Conservation (phyloP, 345 rosid genomes). For the sweet orange (Citrus sinensis) region DNA sequence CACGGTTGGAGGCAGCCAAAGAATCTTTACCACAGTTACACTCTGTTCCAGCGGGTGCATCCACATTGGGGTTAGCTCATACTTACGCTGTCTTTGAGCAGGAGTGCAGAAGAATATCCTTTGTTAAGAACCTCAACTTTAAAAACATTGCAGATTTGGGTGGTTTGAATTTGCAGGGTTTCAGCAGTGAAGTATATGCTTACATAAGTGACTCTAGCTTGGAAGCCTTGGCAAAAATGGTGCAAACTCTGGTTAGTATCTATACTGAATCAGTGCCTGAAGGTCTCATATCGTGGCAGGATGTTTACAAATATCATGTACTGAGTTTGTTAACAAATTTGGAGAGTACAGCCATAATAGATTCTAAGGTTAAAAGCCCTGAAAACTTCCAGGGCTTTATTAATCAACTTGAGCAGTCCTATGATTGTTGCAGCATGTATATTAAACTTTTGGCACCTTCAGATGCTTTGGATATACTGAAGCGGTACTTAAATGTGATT, state of each 20-base stretch:
- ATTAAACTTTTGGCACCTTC: constrained; percentile 61
- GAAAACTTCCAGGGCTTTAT: constrained; percentile 65
- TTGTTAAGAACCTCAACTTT: constrained; percentile 72
- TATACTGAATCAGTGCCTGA: constrained; percentile 42
- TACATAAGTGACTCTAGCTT: constrained; percentile 52
- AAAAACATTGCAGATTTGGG: constrained; percentile 66
- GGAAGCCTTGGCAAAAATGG: constrained; percentile 90
- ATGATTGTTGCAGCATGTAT: constrained; percentile 47
- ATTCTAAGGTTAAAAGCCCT: constrained; percentile 44
- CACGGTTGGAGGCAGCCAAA: constrained; percentile 48
- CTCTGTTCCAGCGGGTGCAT: constrained; percentile 26
- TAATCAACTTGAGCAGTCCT: constrained; percentile 62
- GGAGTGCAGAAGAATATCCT: constrained; percentile 82
- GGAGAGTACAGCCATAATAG: constrained; percentile 44
- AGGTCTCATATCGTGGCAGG: constrained; percentile 60
- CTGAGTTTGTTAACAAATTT: constrained; percentile 43
- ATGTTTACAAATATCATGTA: constrained; percentile 65
- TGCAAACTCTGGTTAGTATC: constrained; percentile 42
- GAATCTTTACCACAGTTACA: constrained; percentile 28
- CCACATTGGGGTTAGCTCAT: constrained; percentile 37
- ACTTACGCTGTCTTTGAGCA: constrained; percentile 57
- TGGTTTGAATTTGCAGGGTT: constrained; percentile 59
- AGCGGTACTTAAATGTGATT: constrained; percentile 48
- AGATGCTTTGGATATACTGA: constrained; percentile 62
- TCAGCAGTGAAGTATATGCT: constrained; percentile 60